Evolutionary conservation across 2,329 filamentous ascomycete species (phyloP).

Genomic region (Aureobasidium sp.): DNA sequence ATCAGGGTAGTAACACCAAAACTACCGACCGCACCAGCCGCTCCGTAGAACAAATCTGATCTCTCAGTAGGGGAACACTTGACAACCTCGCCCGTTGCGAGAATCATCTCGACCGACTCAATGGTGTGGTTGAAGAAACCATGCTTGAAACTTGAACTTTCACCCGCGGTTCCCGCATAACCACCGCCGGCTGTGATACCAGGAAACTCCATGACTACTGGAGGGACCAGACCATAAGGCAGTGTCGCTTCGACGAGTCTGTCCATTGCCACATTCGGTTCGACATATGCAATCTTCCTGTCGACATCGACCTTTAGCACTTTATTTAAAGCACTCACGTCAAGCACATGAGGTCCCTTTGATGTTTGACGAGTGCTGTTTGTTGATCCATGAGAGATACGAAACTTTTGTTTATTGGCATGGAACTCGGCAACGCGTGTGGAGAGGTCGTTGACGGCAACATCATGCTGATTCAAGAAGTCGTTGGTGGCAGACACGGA

Average conservation of each 20-base stretch:
- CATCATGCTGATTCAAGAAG: slow-evolving; percentile 31
- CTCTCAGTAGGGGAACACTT: slow-evolving; percentile 42
- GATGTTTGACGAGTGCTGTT: slow-evolving; percentile 59
- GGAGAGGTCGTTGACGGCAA: slow-evolving; percentile 38
- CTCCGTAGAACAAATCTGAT: slow-evolving; percentile 55
- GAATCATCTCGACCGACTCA: slow-evolving; percentile 55
- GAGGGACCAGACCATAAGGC: slow-evolving; percentile 49
- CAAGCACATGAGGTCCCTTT: slow-evolving; percentile 38
- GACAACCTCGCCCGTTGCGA: slow-evolving; percentile 51
- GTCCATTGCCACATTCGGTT: slow-evolving; percentile 65
- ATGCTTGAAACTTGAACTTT: slow-evolving; percentile 60
- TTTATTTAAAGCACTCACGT: slow-evolving; percentile 56
- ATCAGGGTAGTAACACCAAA: slow-evolving; percentile 56
- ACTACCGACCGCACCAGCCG: slow-evolving; percentile 59
- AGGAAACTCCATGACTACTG: slow-evolving; percentile 63
- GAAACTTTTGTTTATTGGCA: slow-evolving; percentile 50
- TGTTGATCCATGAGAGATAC: slow-evolving; percentile 70
- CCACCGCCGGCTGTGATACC: slow-evolving; percentile 64
- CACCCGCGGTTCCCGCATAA: slow-evolving; percentile 59
- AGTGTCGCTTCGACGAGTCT: slow-evolving; percentile 50
- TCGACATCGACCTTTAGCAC: slow-evolving; percentile 52
- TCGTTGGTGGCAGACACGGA: background rate
- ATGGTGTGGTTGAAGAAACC: slow-evolving; percentile 58
- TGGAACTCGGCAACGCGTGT: slow-evolving; percentile 42
- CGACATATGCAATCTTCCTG: slow-evolving; percentile 51